Evolutionary conservation across 306 rosid genomes (phyloP), one percentile per base, ranked within the genome.

Genomic region (Morella rubra): DNA sequence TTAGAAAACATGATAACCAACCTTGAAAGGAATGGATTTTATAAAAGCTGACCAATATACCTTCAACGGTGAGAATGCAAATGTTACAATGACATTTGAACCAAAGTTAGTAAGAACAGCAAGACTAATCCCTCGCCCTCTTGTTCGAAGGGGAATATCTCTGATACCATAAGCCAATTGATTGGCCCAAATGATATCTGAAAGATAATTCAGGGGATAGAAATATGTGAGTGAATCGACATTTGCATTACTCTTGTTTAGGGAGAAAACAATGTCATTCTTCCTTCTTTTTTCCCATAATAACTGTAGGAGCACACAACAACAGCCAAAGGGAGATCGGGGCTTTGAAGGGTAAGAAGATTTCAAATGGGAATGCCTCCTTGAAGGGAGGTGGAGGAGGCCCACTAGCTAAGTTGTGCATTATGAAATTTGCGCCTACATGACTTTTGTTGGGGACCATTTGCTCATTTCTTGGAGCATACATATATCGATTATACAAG

Each of bases 181-280:
- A 95, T 92, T 13, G 98, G 98, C 77, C 98, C 97, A 83, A 95
- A 92, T 66, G 98, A 95, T 83, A 95, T 90, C 98, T 95, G 97
- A 80, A 79, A 86, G 53, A 51, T 14, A 58, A 84, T 73, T 68
- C 44, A 74, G 73, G 62, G 16, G 72, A 72, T 7, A 42, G n/a
- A 70, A 73, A 60, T 70, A 12, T 54, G 1, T 20, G 37, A 64
- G 45, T 68, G 71, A 44, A 66, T 45, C 11, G 78, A 75, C 77
- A 69, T 53, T 71, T 18, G 58, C 71, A 44, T 78, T 73, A 64
- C 66, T 66, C 47, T 62, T 62, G 81, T 60, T 67, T n/a, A 71
- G 42, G 67, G 78, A 44, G 49, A 77, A 76, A 66, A 27, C 1
- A 27, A 27, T 27, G 1, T 27, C 32, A 27, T 27, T 27, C 32